These are phyloP conservation scores for Sporopachydermia quercuum DNA, from an alignment of 805 yeast genomes.

Conservation along the genomic window DNA sequence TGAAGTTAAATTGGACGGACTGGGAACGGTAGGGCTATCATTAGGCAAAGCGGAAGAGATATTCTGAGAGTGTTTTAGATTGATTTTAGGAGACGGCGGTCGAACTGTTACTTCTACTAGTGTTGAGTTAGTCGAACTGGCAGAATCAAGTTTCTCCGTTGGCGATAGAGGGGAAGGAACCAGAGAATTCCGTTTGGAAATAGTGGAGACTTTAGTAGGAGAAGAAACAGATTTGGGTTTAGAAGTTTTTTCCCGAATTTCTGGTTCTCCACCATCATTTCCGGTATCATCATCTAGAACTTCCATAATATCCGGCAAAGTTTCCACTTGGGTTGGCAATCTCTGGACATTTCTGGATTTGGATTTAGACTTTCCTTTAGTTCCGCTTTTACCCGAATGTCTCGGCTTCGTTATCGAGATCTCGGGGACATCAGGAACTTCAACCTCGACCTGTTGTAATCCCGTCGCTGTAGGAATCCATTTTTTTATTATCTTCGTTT, in stretches of 20 bases:
- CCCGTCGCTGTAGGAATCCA: slow-evolving; percentile 2
- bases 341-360: neutral
- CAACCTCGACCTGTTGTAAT: neutral
- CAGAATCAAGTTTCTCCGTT: too few relatives aligned
- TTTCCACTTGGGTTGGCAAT: too few relatives aligned
- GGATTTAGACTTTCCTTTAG: neutral
- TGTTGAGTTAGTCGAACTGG: neutral
- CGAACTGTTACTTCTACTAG: too few relatives aligned
- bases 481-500: neutral
- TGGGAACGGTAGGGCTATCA: too few relatives aligned
- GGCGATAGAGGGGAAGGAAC: too few relatives aligned
- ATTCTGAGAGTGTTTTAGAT: too few relatives aligned
- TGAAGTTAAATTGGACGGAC: too few relatives aligned
- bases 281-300: neutral
- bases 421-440: neutral
- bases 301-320: slow-evolving; percentile 1
- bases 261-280: neutral
- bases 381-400: neutral
- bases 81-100: too few relatives aligned
- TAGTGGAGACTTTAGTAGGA: too few relatives aligned
- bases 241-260: neutral
- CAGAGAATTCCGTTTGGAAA: too few relatives aligned
- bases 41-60: too few relatives aligned
- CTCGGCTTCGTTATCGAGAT: neutral
- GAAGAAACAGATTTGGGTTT: too few relatives aligned